phyloP scores from a whole-genome alignment of 495 filamentous ascomycete species.

The Aspergillus ellipticus region DNA sequence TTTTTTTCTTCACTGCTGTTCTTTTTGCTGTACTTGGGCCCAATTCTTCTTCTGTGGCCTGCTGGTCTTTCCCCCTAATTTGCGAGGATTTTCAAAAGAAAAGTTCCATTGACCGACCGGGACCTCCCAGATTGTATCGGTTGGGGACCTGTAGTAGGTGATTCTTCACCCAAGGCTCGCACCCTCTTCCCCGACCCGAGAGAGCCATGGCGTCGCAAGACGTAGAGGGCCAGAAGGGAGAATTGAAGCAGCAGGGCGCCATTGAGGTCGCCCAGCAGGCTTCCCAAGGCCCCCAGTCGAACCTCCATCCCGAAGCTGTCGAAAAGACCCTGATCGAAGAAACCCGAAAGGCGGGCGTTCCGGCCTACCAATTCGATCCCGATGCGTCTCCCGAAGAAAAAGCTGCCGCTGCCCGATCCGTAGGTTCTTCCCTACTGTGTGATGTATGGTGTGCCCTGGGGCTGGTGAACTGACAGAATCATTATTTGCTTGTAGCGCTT shows the following conservation, averaged over 20 bases:
- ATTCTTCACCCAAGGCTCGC: slow-evolving; percentile 16
- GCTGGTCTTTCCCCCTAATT: not conserved
- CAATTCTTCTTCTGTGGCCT: too few relatives aligned
- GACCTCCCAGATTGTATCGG: slow-evolving; percentile 4
- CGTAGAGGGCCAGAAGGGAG: slow-evolving; percentile 35
- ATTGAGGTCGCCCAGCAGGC: slow-evolving; percentile 56
- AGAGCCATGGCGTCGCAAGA: slow-evolving; percentile 39
- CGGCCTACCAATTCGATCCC: slow-evolving; percentile 83
- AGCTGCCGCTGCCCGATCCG: slow-evolving; percentile 69
- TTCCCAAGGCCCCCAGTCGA: slow-evolving; percentile 62
- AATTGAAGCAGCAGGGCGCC: slow-evolving; percentile 76
- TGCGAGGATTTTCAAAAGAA: not conserved
- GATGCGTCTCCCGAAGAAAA: slow-evolving; percentile 82
- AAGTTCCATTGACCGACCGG: slow-evolving; percentile 5
- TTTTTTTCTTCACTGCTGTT: slow-evolving; percentile 2
- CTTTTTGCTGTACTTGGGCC: not conserved
- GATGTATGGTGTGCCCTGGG: not conserved
- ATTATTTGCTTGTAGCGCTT: slow-evolving; percentile 40
- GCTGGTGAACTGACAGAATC: slow-evolving; percentile 14
- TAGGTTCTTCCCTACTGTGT: slow-evolving; percentile 42
- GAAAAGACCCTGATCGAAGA: slow-evolving; percentile 70
- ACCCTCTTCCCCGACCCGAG: slow-evolving; percentile 9
- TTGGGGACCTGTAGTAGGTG: slow-evolving; percentile 16
- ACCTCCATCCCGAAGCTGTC: slow-evolving; percentile 63
- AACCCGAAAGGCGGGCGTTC: slow-evolving; percentile 67